These are phyloP conservation scores for Aspergillus arachidicola DNA, from an alignment of 2,329 filamentous ascomycete genomes.

Conservation along the genomic window DNA sequence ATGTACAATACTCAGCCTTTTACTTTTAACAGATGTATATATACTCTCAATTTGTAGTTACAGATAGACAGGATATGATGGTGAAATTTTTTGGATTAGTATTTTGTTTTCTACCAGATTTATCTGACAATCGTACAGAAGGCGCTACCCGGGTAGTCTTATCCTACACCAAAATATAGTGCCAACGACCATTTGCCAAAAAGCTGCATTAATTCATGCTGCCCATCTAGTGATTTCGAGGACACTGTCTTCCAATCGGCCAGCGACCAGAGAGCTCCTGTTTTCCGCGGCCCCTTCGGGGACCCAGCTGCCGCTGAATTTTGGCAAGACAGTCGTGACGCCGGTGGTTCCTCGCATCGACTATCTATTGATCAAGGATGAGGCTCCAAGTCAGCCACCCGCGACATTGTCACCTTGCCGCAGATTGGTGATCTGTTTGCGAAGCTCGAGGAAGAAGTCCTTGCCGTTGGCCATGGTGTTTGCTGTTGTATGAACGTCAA, in stretches of 20 bases:
- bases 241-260: conserved; percentile 13
- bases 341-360: conserved; percentile 7
- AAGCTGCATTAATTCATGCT: background rate
- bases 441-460: conserved; percentile 53
- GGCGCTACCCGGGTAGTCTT: background rate
- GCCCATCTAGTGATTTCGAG: conserved; percentile 1
- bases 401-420: conserved; percentile 39
- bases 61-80: background rate
- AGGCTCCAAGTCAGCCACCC: conserved; percentile 33
- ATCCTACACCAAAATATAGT: background rate
- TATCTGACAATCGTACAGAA: conserved; percentile 2
- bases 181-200: background rate
- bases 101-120: conserved; percentile 1
- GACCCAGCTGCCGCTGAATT: background rate
- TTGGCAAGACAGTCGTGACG: background rate
- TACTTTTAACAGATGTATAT: background rate
- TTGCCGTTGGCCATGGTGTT: conserved; percentile 52
- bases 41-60: background rate
- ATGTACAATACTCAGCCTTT: background rate
- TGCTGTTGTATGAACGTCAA: conserved; percentile 34
- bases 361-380: background rate
- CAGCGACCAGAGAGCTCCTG: conserved; percentile 12
- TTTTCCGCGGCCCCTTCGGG: background rate
- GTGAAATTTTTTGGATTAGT: background rate
- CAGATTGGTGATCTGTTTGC: conserved; percentile 48